Evolutionary conservation across 2,329 filamentous ascomycete genomes (phyloP).

Genomic region (Pseudocercospora crystallina): DNA sequence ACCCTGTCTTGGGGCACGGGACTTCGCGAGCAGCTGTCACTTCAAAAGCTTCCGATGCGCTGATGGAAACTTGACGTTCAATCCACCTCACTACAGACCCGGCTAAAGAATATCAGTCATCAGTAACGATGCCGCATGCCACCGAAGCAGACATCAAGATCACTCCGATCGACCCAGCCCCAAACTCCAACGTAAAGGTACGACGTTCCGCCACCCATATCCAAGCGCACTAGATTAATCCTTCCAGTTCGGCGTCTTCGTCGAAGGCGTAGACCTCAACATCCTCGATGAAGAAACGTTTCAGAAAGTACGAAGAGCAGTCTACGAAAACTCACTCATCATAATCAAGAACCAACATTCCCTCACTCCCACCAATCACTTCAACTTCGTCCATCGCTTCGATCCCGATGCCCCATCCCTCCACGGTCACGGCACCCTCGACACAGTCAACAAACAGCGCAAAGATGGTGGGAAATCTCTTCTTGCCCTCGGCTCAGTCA

Average conservation of each 20-base stretch:
- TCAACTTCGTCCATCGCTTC: conserved; percentile 70
- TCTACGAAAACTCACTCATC: conserved; percentile 68
- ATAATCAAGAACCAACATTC: conserved; percentile 67
- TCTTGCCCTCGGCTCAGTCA: not conserved
- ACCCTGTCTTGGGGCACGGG: no score
- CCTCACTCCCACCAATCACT: conserved; percentile 68
- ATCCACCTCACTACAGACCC: not conserved
- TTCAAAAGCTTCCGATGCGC: no score
- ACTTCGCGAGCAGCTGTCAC: no score
- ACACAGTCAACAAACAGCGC: conserved; percentile 1
- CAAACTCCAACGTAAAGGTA: conserved; percentile 1
- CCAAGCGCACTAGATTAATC: not conserved
- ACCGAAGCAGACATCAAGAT: not conserved
- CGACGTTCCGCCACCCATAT: not conserved
- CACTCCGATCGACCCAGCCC: not conserved
- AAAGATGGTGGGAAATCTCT: not conserved
- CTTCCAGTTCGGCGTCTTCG: not conserved
- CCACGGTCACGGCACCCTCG: conserved; percentile 61
- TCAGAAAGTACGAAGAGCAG: conserved; percentile 57
- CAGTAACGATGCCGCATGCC: conserved; percentile 1
- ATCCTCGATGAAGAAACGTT: not conserved
- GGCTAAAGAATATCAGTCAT: not conserved
- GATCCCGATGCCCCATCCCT: conserved; percentile 59
- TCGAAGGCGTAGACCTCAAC: conserved; percentile 1
- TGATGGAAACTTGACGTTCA: not conserved